A percentile compares a stretch with the other conserved stretches of the same genome.
These are phyloP conservation scores for Fagopyrum homotropicum DNA, from an alignment of 148 eudicot genomes.

Conservation along the genomic window DNA sequence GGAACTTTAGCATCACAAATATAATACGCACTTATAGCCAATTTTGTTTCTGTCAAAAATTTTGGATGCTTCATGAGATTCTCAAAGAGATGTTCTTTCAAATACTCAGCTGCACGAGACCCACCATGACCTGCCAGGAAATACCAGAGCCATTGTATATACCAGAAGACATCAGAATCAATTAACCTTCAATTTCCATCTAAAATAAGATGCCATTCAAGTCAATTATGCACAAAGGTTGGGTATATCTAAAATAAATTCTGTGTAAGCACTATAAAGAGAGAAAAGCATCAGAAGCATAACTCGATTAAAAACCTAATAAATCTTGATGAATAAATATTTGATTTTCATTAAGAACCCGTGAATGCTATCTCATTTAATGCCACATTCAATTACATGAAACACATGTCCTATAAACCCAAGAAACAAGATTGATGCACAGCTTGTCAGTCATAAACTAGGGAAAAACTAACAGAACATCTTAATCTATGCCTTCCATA, in stretches of 20 bases:
- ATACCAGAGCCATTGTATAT: not conserved
- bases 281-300: not conserved
- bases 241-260: not conserved
- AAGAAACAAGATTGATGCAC: too few species aligned
- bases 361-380: too few species aligned
- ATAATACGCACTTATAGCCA: conserved; percentile 71
- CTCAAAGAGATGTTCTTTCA: conserved; percentile 84
- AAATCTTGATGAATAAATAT: not conserved
- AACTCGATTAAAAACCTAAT: not conserved
- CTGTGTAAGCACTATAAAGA: not conserved
- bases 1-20: not conserved
- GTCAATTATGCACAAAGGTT: not conserved
- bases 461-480: too few species aligned
- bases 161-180: not conserved
- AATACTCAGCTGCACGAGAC: conserved; percentile 85
- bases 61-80: conserved; percentile 81
- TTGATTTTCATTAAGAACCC: too few species aligned
- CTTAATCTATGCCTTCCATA: too few species aligned
- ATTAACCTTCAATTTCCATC: not conserved
- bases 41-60: conserved; percentile 62
- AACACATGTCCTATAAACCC: too few species aligned
- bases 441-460: too few species aligned
- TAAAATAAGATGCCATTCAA: not conserved
- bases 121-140: conserved; percentile 88
- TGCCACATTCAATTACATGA: too few species aligned